Base-by-base conservation (phyloP, 495 filamentous ascomycete genomes). In the Podospora anserina region DNA sequence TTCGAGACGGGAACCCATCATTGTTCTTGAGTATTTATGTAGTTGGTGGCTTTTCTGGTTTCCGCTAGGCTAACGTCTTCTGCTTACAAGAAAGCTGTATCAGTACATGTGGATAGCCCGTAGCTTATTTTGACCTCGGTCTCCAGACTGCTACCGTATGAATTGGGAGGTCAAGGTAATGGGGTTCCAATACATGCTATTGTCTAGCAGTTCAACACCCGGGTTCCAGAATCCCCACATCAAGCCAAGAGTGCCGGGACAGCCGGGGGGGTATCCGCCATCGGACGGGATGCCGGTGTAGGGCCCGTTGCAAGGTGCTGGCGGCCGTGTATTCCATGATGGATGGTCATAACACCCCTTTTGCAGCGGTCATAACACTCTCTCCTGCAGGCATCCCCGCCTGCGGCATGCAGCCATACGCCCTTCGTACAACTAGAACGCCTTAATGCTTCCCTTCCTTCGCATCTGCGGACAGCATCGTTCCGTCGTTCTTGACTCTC, bases 401-500 rank as follows among this genome's bases (percentile, higher is more conserved):
- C 7, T 61, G 27, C 13, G 1, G 26, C n/a, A 5, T 59, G 56
- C 64, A 11, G 6, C 61, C 15, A 5, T 34, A 23, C 65, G 57
- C 64, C 61, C 63, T 70, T 65, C 20, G 18, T 19, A 53, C 15
- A 23, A 61, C 13, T 23, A 23, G 23, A 32, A 18, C 11, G 4
- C 20, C 26, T 78, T 67, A 77, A 54, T 69, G 72, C 64, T 72
- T 70, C 16, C 65, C 64, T 11, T 65, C 69, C 67, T 69, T 74
- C 11, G 61, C 66, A 23, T 69, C 72, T n/a, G 54, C 71, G 23
- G 69, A 44, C 15, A 30, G 63, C 23, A 71, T 58, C 67, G 74
- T 76, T 20, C 68, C 71, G 19, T 78, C 76, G 2, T 77, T 77
- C 61, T 78, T 76, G 18, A 71, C 72, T 67, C 84, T 82, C 69